These are phyloP conservation scores for Psilocybe cubensis DNA, from an alignment of 768 basidiomycete genomes.

Conservation along the genomic window DNA sequence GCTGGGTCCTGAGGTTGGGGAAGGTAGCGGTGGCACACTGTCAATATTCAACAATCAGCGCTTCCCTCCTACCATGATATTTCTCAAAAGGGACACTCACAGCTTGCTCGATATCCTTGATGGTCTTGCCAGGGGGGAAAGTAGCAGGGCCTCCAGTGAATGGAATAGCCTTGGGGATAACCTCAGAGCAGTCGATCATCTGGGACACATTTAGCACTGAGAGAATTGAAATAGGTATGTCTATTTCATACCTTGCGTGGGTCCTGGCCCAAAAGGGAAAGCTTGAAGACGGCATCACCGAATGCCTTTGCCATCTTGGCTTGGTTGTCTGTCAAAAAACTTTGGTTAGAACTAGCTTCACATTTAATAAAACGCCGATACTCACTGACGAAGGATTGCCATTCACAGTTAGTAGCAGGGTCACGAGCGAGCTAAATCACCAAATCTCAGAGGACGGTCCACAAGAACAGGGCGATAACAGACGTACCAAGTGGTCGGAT, in stretches of 20 bases:
- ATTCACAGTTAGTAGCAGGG: slow-evolving; percentile 47
- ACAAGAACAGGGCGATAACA: background rate
- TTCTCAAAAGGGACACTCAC: too few species aligned
- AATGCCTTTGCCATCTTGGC: slow-evolving; percentile 36
- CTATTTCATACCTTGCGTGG: slow-evolving; percentile 8
- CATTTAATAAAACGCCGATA: background rate
- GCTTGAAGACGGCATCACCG: slow-evolving; percentile 46
- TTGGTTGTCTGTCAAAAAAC: slow-evolving; percentile 30
- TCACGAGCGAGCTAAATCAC: slow-evolving; percentile 34
- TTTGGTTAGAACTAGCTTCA: background rate
- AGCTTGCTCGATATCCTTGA: slow-evolving; percentile 34
- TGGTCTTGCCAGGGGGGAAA: slow-evolving; percentile 34
- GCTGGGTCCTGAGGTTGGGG: slow-evolving; percentile 13
- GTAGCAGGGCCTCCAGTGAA: slow-evolving; percentile 26
- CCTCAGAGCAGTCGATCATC: slow-evolving; percentile 48
- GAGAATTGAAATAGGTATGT: too few species aligned
- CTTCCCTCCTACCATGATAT: too few species aligned
- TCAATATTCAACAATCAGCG: background rate
- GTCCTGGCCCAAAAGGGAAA: slow-evolving; percentile 46
- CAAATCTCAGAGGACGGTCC: background rate
- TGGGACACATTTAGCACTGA: background rate
- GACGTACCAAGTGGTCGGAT: slow-evolving; percentile 40
- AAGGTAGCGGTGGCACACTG: slow-evolving; percentile 17
- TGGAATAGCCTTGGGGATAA: slow-evolving; percentile 40
- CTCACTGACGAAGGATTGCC: slow-evolving; percentile 47